Percentiles rank a stretch among this genome's conserved stretches.
phyloP scores from a whole-genome alignment of 2,329 filamentous ascomycete species.

The Didymella arachidicola region DNA sequence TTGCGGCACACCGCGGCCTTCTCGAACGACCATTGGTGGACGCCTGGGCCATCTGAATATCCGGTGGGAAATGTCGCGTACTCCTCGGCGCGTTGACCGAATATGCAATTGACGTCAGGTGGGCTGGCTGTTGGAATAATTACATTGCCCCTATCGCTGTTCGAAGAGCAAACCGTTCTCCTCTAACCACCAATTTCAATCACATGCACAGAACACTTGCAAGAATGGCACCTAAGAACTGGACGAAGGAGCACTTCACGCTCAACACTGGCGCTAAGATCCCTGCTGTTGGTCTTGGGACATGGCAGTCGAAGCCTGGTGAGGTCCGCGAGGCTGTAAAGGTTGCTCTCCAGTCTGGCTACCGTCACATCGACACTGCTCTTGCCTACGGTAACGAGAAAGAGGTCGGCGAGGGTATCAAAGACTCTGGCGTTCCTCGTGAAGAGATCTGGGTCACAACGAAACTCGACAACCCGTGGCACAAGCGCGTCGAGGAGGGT shows the following conservation, averaged over 20 bases:
- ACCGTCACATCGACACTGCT: constrained; percentile 79
- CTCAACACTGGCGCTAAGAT: constrained; percentile 73
- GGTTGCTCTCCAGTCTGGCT: constrained; percentile 70
- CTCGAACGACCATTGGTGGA: constrained; percentile 14
- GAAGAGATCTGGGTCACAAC: constrained; percentile 78
- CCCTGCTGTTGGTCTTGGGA: constrained; percentile 77
- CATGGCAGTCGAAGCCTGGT: constrained; percentile 76
- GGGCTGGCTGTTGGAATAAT: constrained; percentile 17
- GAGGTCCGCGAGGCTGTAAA: constrained; percentile 76
- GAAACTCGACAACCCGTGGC: constrained; percentile 83
- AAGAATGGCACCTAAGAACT: constrained; percentile 44
- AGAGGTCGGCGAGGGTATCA: constrained; percentile 76
- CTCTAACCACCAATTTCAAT: constrained; percentile 2
- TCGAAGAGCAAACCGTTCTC: neutral
- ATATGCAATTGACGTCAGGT: constrained; percentile 24
- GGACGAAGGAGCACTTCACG: constrained; percentile 48
- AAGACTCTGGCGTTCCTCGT: constrained; percentile 69
- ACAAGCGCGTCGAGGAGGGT: constrained; percentile 66
- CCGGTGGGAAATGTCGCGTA: constrained; percentile 20
- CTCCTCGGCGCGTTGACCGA: constrained; percentile 20
- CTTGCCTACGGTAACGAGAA: constrained; percentile 80
- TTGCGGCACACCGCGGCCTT: constrained; percentile 15
- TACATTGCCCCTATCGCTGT: constrained; percentile 12
- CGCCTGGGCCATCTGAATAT: neutral
- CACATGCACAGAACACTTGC: constrained; percentile 38